Conservation (phyloP, 1,284 basidiomycete genomes). For the Sphagnurus paluster region DNA sequence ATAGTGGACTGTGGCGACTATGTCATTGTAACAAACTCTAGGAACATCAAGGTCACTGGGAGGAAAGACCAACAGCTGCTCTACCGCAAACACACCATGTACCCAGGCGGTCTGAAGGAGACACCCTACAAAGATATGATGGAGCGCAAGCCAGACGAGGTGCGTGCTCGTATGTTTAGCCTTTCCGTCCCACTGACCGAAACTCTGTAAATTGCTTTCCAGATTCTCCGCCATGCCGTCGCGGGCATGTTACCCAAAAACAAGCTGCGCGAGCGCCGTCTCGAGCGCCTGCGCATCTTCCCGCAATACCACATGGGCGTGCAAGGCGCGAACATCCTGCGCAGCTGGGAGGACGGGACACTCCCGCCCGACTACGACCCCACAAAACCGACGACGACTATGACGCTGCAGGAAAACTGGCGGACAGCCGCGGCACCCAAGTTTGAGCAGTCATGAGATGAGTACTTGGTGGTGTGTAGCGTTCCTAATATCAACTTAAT, state of each 20-base stretch:
- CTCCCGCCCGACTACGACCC: slow-evolving; percentile 52
- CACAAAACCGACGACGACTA: slow-evolving; percentile 35
- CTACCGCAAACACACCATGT: slow-evolving; percentile 92
- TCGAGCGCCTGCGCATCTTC: slow-evolving; percentile 87
- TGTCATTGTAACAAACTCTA: slow-evolving; percentile 92
- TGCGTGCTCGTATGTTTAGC: slow-evolving; percentile 39
- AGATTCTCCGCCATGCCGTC: slow-evolving; percentile 96
- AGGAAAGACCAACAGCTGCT: slow-evolving; percentile 86
- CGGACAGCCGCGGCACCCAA: slow-evolving; percentile 11
- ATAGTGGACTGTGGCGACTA: slow-evolving; percentile 96
- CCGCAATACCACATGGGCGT: slow-evolving; percentile 72
- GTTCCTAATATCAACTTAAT: slow-evolving; percentile 10
- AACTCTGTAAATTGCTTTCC: slow-evolving; percentile 4
- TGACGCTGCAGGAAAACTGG: slow-evolving; percentile 32
- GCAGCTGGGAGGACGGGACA: slow-evolving; percentile 77
- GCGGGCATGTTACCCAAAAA: slow-evolving; percentile 98
- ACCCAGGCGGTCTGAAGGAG: slow-evolving; percentile 92
- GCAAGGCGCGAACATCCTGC: slow-evolving; percentile 66
- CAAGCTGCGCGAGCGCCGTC: slow-evolving; percentile 81
- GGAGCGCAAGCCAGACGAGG: slow-evolving; percentile 88
- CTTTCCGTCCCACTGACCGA: slow-evolving; percentile 8
- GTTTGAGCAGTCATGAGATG: slow-evolving; percentile 11
- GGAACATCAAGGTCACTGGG: slow-evolving; percentile 86
- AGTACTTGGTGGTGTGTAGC: slow-evolving; percentile 10
- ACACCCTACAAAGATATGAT: slow-evolving; percentile 83